Evolutionary conservation across 768 basidiomycete species (phyloP).

Genomic region (Tulasnella sp.): DNA sequence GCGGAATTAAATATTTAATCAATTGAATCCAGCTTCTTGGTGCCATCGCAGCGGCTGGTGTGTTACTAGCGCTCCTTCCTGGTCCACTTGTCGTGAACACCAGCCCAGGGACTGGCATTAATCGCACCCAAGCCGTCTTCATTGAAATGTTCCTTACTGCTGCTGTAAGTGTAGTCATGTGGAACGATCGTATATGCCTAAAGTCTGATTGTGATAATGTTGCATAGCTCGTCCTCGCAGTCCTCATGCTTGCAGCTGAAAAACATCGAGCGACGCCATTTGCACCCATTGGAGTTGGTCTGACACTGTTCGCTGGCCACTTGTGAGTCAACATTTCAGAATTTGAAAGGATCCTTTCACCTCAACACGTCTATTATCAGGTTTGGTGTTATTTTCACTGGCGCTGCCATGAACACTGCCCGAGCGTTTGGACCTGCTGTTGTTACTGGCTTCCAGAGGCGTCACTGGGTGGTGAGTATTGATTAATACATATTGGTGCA

Average conservation of each 20-base stretch:
- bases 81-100: slow-evolving; percentile 17
- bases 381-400: slow-evolving; percentile 19
- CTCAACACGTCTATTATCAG: background rate
- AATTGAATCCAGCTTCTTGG: slow-evolving; percentile 11
- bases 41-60: slow-evolving; percentile 18
- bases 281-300: slow-evolving; percentile 15
- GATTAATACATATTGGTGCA: background rate
- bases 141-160: slow-evolving; percentile 19
- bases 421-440: slow-evolving; percentile 20
- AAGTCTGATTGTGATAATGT: too few species aligned
- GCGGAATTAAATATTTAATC: background rate
- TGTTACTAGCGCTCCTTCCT: slow-evolving; percentile 18
- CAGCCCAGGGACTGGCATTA: slow-evolving; percentile 10
- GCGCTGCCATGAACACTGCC: slow-evolving; percentile 20
- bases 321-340: background rate
- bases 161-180: too few species aligned
- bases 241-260: slow-evolving; percentile 19
- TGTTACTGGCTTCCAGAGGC: slow-evolving; percentile 15
- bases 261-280: slow-evolving; percentile 17
- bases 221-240: slow-evolving; percentile 14
- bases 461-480: slow-evolving; percentile 9
- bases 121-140: slow-evolving; percentile 16
- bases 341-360: background rate
- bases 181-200: too few species aligned
- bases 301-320: slow-evolving; percentile 18